Percentiles rank a stretch among this genome's conserved stretches.
Evolutionary conservation across 2,329 filamentous ascomycete genomes (phyloP).

Genomic region (Colletotrichum echinochloae): DNA sequence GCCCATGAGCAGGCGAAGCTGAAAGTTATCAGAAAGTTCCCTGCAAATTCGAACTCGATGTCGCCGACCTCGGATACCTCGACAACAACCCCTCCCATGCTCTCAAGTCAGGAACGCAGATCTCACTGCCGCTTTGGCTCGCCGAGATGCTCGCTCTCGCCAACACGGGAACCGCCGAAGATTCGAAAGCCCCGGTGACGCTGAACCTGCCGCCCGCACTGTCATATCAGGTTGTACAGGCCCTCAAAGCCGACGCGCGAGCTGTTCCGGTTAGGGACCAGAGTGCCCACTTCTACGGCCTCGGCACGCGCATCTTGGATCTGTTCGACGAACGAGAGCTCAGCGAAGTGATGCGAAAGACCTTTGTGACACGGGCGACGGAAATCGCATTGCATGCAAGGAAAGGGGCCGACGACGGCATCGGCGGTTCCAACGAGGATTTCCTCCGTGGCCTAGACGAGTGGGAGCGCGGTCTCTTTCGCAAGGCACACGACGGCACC

Average conservation of each 20-base stretch:
- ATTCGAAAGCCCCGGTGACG: constrained; percentile 73
- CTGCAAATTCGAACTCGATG: constrained; percentile 92
- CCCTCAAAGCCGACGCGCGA: constrained; percentile 89
- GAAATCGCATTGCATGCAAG: constrained; percentile 91
- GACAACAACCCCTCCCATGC: constrained; percentile 80
- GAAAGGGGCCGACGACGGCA: constrained; percentile 78
- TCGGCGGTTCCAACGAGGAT: constrained; percentile 76
- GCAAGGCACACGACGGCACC: constrained; percentile 78
- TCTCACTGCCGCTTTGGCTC: constrained; percentile 92
- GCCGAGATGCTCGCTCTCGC: constrained; percentile 90
- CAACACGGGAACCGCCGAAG: constrained; percentile 54
- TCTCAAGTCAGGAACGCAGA: constrained; percentile 83
- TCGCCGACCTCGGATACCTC: constrained; percentile 88
- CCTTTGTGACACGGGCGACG: constrained; percentile 83
- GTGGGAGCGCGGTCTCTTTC: constrained; percentile 83
- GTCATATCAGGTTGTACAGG: constrained; percentile 84
- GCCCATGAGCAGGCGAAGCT: not conserved
- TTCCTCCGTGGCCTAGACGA: constrained; percentile 92
- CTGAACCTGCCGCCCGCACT: constrained; percentile 86
- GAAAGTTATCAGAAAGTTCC: constrained; percentile 81
- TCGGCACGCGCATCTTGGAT: constrained; percentile 88
- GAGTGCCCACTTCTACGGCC: constrained; percentile 87
- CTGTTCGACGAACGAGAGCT: constrained; percentile 86
- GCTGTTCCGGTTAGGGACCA: constrained; percentile 86
- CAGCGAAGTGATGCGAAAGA: constrained; percentile 79